These are phyloP conservation scores for Asterella californica DNA, from an alignment of 225 moss, liverwort and hornwort species.

Conservation along the genomic window DNA sequence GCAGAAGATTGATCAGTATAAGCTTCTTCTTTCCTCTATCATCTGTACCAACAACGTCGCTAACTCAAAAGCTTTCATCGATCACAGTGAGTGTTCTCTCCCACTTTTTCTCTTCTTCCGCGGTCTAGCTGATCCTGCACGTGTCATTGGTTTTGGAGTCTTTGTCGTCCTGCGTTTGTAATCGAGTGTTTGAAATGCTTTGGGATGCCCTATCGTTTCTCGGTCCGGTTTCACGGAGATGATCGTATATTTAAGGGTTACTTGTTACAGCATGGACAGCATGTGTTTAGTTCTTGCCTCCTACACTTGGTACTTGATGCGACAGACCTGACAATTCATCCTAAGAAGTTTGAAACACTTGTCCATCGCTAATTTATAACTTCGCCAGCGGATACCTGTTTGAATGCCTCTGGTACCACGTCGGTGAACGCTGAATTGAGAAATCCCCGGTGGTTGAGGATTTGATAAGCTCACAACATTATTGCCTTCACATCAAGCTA, in stretches of 20 bases:
- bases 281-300: neutral
- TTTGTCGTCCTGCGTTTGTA: no score
- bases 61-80: constrained; percentile 84
- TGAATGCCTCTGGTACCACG: neutral
- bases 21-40: constrained; percentile 86
- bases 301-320: neutral
- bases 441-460: neutral
- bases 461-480: neutral
- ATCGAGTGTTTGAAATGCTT: neutral
- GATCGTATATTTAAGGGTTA: neutral
- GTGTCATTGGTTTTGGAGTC: neutral
- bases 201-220: neutral
- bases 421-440: neutral
- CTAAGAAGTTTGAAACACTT: neutral
- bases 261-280: neutral
- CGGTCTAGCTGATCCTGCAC: neutral
- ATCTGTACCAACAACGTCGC: constrained; percentile 83
- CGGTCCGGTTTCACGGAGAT: neutral
- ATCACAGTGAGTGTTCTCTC: constrained; percentile 63
- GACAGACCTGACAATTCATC: neutral
- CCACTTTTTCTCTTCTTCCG: neutral
- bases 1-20: constrained; percentile 95
- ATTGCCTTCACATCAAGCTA: neutral
- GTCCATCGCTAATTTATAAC: neutral
- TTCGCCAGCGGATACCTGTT: neutral